A percentile compares a stretch with the other conserved stretches of the same genome.
These are phyloP conservation scores for Diaporthe aspalathi DNA, from an alignment of 2,329 filamentous ascomycete species.

Conservation along the genomic window DNA sequence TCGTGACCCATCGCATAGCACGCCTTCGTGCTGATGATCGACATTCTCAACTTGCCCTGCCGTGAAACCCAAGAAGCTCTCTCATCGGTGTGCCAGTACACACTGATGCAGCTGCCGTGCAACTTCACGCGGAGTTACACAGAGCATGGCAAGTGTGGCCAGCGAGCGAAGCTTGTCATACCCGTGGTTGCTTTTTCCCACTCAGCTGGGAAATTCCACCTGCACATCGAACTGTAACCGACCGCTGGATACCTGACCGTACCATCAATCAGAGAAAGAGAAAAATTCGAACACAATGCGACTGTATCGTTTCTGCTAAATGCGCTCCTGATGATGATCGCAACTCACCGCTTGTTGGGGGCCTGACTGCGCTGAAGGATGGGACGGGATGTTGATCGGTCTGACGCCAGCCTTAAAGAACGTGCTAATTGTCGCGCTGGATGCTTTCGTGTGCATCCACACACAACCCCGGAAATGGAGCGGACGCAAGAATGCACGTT, in stretches of 20 bases:
- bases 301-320: not conserved
- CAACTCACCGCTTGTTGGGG: conserved; percentile 37
- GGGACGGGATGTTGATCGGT: not conserved
- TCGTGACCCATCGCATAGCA: not conserved
- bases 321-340: not conserved
- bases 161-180: not conserved
- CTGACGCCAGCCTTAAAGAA: conserved; percentile 11
- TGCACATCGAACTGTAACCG: not conserved
- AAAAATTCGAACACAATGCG: not conserved
- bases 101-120: conserved; percentile 23
- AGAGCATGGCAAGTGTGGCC: not conserved
- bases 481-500: conserved; percentile 1
- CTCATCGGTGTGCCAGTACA: not conserved
- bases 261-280: not conserved
- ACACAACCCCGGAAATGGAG: not conserved
- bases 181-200: conserved; percentile 1
- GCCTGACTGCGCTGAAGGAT: conserved; percentile 1
- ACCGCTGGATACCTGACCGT: not conserved
- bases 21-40: conserved; percentile 18
- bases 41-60: conserved; percentile 11
- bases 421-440: not conserved
- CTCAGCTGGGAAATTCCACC: not conserved
- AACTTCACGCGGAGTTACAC: conserved; percentile 4
- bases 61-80: conserved; percentile 5
- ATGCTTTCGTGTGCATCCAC: not conserved